A percentile compares a stretch with the other conserved stretches of the same genome.
Evolutionary conservation across 495 filamentous ascomycete species (phyloP).

Genomic region (Aspergillus saccharolyticus): DNA sequence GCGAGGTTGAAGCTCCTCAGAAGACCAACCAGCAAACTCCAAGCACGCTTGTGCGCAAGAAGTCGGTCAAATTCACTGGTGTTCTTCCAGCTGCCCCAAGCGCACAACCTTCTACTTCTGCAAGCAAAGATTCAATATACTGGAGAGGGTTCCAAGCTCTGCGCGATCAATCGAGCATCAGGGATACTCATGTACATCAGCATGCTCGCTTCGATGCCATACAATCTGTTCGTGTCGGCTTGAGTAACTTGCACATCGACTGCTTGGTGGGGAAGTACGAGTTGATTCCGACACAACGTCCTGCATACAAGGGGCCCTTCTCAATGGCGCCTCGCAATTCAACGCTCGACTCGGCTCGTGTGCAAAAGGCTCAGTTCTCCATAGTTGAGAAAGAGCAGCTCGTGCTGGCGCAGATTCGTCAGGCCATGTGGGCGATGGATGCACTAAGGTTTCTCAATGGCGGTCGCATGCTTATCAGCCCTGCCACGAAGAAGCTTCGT

Average conservation of each 20-base stretch:
- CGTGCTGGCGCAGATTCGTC: conserved; percentile 67
- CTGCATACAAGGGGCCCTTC: conserved; percentile 47
- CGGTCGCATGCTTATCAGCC: conserved; percentile 73
- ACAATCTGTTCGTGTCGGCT: conserved; percentile 69
- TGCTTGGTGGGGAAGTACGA: conserved; percentile 77
- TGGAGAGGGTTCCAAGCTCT: conserved; percentile 82
- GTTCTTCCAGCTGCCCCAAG: conserved; percentile 39
- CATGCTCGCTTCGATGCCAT: conserved; percentile 83
- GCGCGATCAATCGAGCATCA: conserved; percentile 49
- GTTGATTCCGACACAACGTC: conserved; percentile 41
- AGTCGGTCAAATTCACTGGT: conserved; percentile 62
- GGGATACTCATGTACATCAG: conserved; percentile 79
- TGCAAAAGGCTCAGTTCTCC: conserved; percentile 45
- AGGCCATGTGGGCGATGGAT: conserved; percentile 75
- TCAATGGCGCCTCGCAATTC: conserved; percentile 51
- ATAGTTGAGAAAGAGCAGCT: conserved; percentile 72
- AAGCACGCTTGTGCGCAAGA: not conserved
- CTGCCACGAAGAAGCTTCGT: conserved; percentile 57
- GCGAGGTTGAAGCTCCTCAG: conserved; percentile 19
- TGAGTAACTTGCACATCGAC: conserved; percentile 59
- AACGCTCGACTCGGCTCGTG: conserved; percentile 32
- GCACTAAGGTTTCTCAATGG: conserved; percentile 73
- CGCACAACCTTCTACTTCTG: conserved; percentile 27
- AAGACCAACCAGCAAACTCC: conserved; percentile 6
- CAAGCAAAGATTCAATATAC: conserved; percentile 73